Evolutionary conservation across 1,139 yeast genomes (phyloP).

Genomic region (Candida labiduridarum): DNA sequence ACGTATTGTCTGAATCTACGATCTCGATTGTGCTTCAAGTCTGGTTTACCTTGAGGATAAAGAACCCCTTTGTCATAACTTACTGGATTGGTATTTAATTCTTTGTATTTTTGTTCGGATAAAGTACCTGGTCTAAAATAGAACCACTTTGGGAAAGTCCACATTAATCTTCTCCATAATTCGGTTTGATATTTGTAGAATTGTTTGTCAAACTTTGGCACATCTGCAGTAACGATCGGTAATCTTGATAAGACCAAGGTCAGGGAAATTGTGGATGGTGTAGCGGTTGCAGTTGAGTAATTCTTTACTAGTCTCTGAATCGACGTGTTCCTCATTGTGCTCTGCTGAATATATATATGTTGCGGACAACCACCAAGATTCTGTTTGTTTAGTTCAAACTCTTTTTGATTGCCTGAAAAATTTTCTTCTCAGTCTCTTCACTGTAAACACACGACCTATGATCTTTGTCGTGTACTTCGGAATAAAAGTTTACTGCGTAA

Average conservation of each 20-base stretch:
- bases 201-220: slow-evolving; percentile 69
- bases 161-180: slow-evolving; percentile 87
- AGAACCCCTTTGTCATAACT: slow-evolving; percentile 73
- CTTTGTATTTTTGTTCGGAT: slow-evolving; percentile 78
- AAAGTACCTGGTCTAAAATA: slow-evolving; percentile 90
- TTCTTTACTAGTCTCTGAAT: slow-evolving; percentile 1
- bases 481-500: neutral
- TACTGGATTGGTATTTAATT: slow-evolving; percentile 76
- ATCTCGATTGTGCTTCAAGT: slow-evolving; percentile 84
- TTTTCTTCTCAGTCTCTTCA: neutral
- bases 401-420: neutral
- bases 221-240: slow-evolving; percentile 82
- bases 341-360: too few species aligned
- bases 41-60: slow-evolving; percentile 84
- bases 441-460: neutral
- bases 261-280: slow-evolving; percentile 24
- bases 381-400: neutral
- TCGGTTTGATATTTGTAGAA: slow-evolving; percentile 85
- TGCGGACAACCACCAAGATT: too few species aligned
- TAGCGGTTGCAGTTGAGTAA: slow-evolving; percentile 4
- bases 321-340: slow-evolving; percentile 1
- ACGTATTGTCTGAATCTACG: slow-evolving; percentile 80
- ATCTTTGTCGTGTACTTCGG: neutral
- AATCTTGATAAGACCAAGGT: slow-evolving; percentile 73
- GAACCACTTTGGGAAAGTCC: slow-evolving; percentile 96